Conservation (phyloP, 2,329 filamentous ascomycete species). For the Aspergillus neoniger region DNA sequence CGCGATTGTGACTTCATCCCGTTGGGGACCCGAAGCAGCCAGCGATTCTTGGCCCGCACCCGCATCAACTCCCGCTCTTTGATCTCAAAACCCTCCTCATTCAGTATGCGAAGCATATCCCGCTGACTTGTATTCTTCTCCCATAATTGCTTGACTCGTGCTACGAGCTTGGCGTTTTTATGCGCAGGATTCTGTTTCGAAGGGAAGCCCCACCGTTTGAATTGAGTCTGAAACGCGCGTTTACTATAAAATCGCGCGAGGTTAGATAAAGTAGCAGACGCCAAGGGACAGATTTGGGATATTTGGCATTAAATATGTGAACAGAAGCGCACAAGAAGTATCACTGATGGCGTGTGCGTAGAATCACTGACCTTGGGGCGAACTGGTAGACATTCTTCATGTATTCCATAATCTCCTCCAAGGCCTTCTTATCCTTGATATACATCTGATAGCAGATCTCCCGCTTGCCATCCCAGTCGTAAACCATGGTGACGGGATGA, state of each 20-base stretch:
- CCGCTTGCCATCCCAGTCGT: slow-evolving; percentile 68
- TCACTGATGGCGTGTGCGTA: neutral
- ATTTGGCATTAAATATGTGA: too few relatives aligned
- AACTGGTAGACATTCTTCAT: slow-evolving; percentile 68
- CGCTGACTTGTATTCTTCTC: slow-evolving; percentile 70
- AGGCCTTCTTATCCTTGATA: slow-evolving; percentile 70
- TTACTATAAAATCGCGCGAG: slow-evolving; percentile 51
- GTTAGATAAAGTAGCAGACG: slow-evolving; percentile 3
- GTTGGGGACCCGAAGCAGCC: slow-evolving; percentile 64
- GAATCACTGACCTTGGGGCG: slow-evolving; percentile 63
- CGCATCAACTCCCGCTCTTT: slow-evolving; percentile 71
- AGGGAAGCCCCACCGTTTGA: slow-evolving; percentile 78
- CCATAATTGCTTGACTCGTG: slow-evolving; percentile 75
- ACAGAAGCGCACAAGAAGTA: too few relatives aligned
- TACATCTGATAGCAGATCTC: slow-evolving; percentile 70
- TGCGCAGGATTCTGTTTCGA: slow-evolving; percentile 71
- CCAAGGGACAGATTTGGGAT: too few relatives aligned
- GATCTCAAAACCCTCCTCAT: slow-evolving; percentile 72
- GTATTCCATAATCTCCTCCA: slow-evolving; percentile 74
- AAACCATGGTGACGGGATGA: slow-evolving; percentile 46
- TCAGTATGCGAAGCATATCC: slow-evolving; percentile 71
- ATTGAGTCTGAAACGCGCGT: slow-evolving; percentile 73
- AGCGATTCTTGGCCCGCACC: slow-evolving; percentile 68
- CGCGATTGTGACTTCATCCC: slow-evolving; percentile 53
- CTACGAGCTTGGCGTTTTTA: slow-evolving; percentile 67